Percentiles rank a stretch among this genome's conserved stretches.
Conservation (phyloP, 2,329 filamentous ascomycete species). For the Cladosporium phlei region DNA sequence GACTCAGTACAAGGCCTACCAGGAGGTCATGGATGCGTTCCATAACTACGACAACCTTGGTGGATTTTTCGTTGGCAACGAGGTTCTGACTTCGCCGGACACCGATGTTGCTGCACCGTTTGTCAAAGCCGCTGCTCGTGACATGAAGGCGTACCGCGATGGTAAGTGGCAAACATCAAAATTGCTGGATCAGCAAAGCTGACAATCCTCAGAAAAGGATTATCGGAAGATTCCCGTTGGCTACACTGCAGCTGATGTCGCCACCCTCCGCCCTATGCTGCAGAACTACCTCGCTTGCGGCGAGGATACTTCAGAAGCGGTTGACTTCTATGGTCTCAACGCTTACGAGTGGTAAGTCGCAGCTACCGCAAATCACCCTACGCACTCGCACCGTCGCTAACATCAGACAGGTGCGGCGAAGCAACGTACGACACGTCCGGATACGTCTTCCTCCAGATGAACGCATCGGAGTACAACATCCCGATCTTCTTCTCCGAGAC, state of each 20-base stretch:
- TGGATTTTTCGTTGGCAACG: constrained; percentile 84
- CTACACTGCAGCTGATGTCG: constrained; percentile 83
- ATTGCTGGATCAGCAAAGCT: not conserved
- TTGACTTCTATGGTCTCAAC: constrained; percentile 84
- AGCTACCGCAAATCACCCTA: not conserved
- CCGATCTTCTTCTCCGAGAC: constrained; percentile 89
- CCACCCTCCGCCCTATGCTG: constrained; percentile 60
- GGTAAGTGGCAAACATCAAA: constrained; percentile 68
- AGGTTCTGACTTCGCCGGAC: constrained; percentile 62
- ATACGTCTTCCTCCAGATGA: constrained; percentile 63
- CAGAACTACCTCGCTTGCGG: constrained; percentile 77
- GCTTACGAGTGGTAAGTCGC: constrained; percentile 39
- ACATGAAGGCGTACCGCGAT: constrained; percentile 77
- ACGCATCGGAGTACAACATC: constrained; percentile 67
- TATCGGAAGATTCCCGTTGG: constrained; percentile 81
- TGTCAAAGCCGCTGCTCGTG: constrained; percentile 74
- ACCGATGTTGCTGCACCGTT: constrained; percentile 68
- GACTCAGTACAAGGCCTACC: constrained; percentile 64
- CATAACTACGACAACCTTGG: constrained; percentile 72
- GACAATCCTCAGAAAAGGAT: constrained; percentile 44
- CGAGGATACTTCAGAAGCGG: constrained; percentile 59
- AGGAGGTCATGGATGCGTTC: constrained; percentile 71
- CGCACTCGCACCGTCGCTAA: constrained; percentile 15
- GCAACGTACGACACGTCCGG: constrained; percentile 58
- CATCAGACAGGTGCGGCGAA: constrained; percentile 34